Evolutionary conservation across 108 stramenopile species (phyloP).

Genomic region (Schizochytrium sp.): DNA sequence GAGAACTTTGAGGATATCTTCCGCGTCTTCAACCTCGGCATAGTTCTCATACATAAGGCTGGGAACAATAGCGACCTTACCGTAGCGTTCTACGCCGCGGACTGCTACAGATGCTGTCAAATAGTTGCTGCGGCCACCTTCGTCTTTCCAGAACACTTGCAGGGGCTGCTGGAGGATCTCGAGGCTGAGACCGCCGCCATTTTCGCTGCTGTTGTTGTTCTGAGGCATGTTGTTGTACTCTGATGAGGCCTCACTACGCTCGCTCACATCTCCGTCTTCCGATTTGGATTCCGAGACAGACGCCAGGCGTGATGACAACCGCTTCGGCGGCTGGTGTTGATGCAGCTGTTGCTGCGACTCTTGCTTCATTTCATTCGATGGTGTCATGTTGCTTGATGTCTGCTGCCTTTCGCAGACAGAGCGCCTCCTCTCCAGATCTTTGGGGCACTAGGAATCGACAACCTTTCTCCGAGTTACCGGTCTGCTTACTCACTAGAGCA

Average conservation of each 20-base stretch:
- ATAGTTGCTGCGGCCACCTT: slow-evolving; percentile 23
- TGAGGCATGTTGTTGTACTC: not conserved
- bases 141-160: slow-evolving; percentile 54
- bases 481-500: too few species aligned
- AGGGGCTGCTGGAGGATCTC: slow-evolving; percentile 21
- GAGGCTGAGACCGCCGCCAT: not conserved
- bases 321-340: not conserved
- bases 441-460: too few species aligned
- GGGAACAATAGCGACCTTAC: slow-evolving; percentile 13
- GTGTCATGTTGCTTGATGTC: too few species aligned
- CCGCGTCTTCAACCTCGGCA: slow-evolving; percentile 37
- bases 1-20: slow-evolving; percentile 1
- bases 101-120: not conserved
- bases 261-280: slow-evolving; percentile 6
- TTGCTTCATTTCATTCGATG: too few species aligned
- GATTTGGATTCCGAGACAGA: slow-evolving; percentile 23
- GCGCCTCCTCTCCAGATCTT: too few species aligned
- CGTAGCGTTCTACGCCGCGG: slow-evolving; percentile 22
- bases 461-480: too few species aligned
- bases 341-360: not conserved
- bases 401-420: too few species aligned
- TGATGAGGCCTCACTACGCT: slow-evolving; percentile 13
- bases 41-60: slow-evolving; percentile 51
- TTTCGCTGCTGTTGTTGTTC: not conserved
- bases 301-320: slow-evolving; percentile 6